phyloP scores from a whole-genome alignment of 768 basidiomycete genomes.

The Boletus vermiculosoides region DNA sequence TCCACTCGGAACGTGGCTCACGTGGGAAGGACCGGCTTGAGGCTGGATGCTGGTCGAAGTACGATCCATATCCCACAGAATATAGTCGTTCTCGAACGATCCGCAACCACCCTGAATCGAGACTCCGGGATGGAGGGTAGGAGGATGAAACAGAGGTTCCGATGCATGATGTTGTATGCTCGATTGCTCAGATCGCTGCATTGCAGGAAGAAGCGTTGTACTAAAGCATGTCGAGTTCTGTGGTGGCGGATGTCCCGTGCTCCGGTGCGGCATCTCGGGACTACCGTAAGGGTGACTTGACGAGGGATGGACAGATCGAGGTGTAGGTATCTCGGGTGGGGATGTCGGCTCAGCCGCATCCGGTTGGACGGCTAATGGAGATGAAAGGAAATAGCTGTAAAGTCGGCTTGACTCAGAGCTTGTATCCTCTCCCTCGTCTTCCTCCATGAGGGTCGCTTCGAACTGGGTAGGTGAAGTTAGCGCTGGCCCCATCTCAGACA shows the following conservation, averaged over 20 bases:
- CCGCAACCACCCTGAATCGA: background rate
- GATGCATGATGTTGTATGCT: background rate
- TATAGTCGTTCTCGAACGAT: background rate
- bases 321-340: background rate
- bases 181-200: background rate
- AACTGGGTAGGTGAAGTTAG: conserved; percentile 26
- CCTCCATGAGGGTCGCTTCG: conserved; percentile 14
- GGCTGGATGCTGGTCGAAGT: background rate
- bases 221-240: background rate
- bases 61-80: conserved; percentile 1
- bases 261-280: background rate
- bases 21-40: background rate
- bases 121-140: background rate
- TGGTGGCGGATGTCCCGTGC: background rate
- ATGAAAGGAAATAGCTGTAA: conserved; percentile 7
- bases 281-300: background rate
- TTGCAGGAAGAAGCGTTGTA: background rate
- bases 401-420: conserved; percentile 14
- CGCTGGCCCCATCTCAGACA: conserved; percentile 21
- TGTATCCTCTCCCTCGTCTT: conserved; percentile 20
- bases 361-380: conserved; percentile 8
- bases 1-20: background rate
- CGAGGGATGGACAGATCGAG: background rate
- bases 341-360: background rate
- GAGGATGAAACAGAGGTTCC: background rate